phyloP scores from a whole-genome alignment of 2,329 filamentous ascomycete species.

The Penicillium palitans region DNA sequence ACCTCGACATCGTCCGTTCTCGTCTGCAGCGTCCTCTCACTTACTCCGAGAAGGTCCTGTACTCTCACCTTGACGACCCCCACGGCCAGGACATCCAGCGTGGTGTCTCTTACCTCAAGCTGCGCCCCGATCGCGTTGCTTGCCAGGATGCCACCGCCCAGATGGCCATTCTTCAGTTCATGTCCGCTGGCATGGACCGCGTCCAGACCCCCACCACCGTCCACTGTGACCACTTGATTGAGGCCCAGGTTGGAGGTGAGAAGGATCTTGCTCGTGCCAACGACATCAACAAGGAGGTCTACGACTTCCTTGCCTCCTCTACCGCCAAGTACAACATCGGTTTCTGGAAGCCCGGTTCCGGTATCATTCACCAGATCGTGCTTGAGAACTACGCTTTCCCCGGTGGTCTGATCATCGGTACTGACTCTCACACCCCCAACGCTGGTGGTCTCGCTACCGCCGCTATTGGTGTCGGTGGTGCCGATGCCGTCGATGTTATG shows the following conservation, averaged over 20 bases:
- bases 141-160: constrained; percentile 99
- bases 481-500: constrained; percentile 98
- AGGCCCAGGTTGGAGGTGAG: constrained; percentile 87
- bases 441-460: constrained; percentile 93
- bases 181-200: constrained; percentile 94
- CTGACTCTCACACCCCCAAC: constrained; percentile 97
- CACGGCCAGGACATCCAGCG: constrained; percentile 95
- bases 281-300: constrained; percentile 98
- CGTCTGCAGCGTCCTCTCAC: constrained; percentile 92
- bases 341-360: constrained; percentile 98
- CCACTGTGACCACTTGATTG: constrained; percentile 99
- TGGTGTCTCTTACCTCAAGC: constrained; percentile 91
- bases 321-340: constrained; percentile 99
- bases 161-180: constrained; percentile 99
- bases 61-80: constrained; percentile 97
- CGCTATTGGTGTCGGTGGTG: constrained; percentile 95
- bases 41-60: constrained; percentile 97
- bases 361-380: constrained; percentile 99
- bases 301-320: constrained; percentile 90
- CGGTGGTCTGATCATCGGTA: constrained; percentile 95
- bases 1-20: constrained; percentile 83
- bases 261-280: constrained; percentile 92
- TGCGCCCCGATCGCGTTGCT: constrained; percentile 94
- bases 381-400: constrained; percentile 99
- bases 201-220: constrained; percentile 94